Percentiles rank a stretch among this genome's conserved stretches.
Conservation (phyloP, 768 basidiomycete species). For the Rhizopogon vinicolor region DNA sequence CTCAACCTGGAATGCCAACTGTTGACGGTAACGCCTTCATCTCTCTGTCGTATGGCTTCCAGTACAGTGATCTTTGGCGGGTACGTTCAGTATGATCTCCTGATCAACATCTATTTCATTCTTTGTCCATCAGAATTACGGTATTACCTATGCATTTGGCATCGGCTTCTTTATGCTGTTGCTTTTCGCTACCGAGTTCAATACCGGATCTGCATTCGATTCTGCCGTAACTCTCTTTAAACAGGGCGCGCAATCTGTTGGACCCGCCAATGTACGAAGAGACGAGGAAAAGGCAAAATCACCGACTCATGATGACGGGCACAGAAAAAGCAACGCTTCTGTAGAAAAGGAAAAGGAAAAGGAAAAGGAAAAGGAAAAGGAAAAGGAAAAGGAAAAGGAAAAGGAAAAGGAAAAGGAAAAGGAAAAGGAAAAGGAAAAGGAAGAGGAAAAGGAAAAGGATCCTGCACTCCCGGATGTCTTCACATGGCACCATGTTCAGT, state of each 20-base stretch:
- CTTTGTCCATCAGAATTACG: conserved; percentile 47
- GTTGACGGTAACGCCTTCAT: conserved; percentile 63
- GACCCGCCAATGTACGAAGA: conserved; percentile 14
- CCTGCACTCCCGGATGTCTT: conserved; percentile 51
- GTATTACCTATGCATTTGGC: conserved; percentile 65
- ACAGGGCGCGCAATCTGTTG: conserved; percentile 39
- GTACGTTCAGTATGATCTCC: conserved; percentile 18
- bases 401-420: conserved; percentile 13
- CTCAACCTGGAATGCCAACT: conserved; percentile 49
- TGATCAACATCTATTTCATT: neutral
- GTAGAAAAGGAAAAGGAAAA: conserved; percentile 11
- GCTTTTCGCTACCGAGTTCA: conserved; percentile 56
- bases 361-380: conserved; percentile 27
- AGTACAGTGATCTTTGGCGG: conserved; percentile 45
- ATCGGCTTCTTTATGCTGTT: conserved; percentile 51
- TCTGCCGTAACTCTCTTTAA: conserved; percentile 59
- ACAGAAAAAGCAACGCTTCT: neutral
- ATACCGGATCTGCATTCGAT: conserved; percentile 30
- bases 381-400: conserved; percentile 14
- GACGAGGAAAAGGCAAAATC: conserved; percentile 26
- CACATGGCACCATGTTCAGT: conserved; percentile 73
- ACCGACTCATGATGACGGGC: neutral
- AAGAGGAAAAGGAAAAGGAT: conserved; percentile 14
- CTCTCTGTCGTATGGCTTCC: conserved; percentile 36
- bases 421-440: conserved; percentile 27